phyloP scores from a whole-genome alignment of 2,329 filamentous ascomycete species.

The Hansfordia pulvinata region DNA sequence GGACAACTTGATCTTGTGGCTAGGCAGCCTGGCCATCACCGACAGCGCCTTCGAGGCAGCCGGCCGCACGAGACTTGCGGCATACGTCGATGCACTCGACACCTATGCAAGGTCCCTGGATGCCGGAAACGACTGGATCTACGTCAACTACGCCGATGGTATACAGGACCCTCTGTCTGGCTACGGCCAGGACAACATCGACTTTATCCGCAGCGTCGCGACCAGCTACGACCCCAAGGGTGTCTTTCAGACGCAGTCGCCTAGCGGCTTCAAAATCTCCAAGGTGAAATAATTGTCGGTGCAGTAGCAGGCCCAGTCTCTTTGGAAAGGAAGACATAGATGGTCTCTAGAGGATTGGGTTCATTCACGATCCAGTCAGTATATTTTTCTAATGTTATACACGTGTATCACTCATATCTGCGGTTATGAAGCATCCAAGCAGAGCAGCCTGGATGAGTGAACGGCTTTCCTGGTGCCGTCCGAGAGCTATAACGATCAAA shows the following conservation, averaged over 20 bases:
- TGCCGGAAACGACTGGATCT: constrained; percentile 15
- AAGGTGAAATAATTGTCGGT: too few species aligned
- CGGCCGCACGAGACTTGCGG: constrained; percentile 15
- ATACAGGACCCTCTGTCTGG: constrained; percentile 15
- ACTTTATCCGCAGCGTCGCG: constrained; percentile 14
- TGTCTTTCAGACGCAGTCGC: constrained; percentile 21
- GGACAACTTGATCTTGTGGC: constrained; percentile 17
- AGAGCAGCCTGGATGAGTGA: too few species aligned
- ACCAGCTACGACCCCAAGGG: constrained; percentile 20
- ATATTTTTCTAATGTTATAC: too few species aligned
- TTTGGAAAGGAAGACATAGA: too few species aligned
- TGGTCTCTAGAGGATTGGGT: too few species aligned
- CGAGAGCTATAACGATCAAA: too few species aligned
- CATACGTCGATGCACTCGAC: constrained; percentile 15
- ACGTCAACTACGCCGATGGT: constrained; percentile 22
- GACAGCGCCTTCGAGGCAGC: constrained; percentile 12
- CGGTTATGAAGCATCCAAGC: too few species aligned
- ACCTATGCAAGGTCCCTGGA: constrained; percentile 5
- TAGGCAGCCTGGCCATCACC: constrained; percentile 15
- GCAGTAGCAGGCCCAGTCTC: too few species aligned
- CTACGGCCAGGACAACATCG: constrained; percentile 19
- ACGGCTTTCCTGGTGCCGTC: too few species aligned
- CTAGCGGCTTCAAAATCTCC: constrained; percentile 22
- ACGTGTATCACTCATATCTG: too few species aligned
- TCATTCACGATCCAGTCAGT: too few species aligned